Conservation (phyloP, 306 rosid genomes). For the Cucumis cinereus region DNA sequence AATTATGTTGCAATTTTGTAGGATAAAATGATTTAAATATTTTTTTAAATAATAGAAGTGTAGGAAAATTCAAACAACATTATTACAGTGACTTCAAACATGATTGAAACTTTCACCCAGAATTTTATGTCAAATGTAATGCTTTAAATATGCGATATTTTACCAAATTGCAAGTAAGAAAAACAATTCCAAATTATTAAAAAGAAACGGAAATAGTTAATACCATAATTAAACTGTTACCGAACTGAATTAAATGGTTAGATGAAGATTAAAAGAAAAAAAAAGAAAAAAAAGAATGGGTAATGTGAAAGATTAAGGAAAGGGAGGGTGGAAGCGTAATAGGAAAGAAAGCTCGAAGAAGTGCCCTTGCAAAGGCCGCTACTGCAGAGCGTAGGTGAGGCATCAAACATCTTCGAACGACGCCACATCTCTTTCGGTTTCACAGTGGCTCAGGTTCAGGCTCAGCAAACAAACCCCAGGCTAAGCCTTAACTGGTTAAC, state of each 20-base stretch:
- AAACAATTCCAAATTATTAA: neutral
- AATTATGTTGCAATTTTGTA: too few species aligned
- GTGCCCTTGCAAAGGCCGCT: neutral
- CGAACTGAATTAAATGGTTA: neutral
- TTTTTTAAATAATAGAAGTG: too few species aligned
- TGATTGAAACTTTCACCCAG: too few species aligned
- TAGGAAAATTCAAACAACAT: too few species aligned
- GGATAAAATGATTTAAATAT: too few species aligned
- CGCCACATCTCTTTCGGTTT: slow-evolving; percentile 4
- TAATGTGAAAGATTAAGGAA: neutral
- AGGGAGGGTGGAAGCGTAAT: neutral
- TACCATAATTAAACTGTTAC: neutral
- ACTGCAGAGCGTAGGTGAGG: neutral
- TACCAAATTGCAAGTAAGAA: too few species aligned
- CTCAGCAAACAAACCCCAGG: neutral
- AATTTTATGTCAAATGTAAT: too few species aligned
- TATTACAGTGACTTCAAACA: too few species aligned
- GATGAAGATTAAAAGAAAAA: neutral
- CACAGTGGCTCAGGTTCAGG: neutral
- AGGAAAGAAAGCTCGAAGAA: neutral
- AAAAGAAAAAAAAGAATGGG: neutral
- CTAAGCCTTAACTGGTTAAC: neutral
- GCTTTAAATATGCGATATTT: too few species aligned
- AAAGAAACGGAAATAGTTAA: neutral
- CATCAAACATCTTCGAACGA: slow-evolving; percentile 1